phyloP scores from a whole-genome alignment of 1,284 basidiomycete genomes.

The Cryptococcus hybrid region DNA sequence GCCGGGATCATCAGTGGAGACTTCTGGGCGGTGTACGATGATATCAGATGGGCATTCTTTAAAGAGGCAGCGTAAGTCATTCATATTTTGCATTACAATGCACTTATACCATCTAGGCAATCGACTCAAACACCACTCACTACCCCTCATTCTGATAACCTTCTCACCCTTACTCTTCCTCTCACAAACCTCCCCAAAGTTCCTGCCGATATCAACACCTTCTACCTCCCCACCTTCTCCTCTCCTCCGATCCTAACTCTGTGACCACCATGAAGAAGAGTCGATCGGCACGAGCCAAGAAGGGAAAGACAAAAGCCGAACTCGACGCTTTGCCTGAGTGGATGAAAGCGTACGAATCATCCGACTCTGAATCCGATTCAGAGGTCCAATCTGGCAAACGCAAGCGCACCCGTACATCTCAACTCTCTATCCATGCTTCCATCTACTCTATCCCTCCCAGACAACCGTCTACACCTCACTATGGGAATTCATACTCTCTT shows the following conservation, averaged over 20 bases:
- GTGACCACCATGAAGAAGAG: constrained; percentile 9
- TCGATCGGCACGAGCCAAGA: constrained; percentile 8
- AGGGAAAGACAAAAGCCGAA: constrained; percentile 19
- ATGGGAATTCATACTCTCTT: constrained; percentile 36
- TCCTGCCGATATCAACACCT: constrained; percentile 71
- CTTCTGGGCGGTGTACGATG: constrained; percentile 56
- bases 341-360: constrained; percentile 48
- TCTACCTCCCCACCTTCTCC: constrained; percentile 80
- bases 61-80: constrained; percentile 68
- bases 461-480: constrained; percentile 31
- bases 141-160: constrained; percentile 55
- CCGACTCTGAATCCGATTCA: constrained; percentile 51
- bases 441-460: constrained; percentile 36
- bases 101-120: neutral
- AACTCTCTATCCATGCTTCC: constrained; percentile 33
- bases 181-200: constrained; percentile 80
- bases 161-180: constrained; percentile 72
- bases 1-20: constrained; percentile 40
- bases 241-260: constrained; percentile 50
- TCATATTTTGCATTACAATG: neutral
- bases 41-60: constrained; percentile 91
- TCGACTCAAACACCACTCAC: neutral
- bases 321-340: constrained; percentile 45
- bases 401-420: constrained; percentile 37
- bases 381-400: constrained; percentile 40